A percentile compares a stretch with the other conserved stretches of the same genome.
Evolutionary conservation across 129 eudicot genomes (phyloP).

Genomic region (Chrysanthemum lavandulifolium): DNA sequence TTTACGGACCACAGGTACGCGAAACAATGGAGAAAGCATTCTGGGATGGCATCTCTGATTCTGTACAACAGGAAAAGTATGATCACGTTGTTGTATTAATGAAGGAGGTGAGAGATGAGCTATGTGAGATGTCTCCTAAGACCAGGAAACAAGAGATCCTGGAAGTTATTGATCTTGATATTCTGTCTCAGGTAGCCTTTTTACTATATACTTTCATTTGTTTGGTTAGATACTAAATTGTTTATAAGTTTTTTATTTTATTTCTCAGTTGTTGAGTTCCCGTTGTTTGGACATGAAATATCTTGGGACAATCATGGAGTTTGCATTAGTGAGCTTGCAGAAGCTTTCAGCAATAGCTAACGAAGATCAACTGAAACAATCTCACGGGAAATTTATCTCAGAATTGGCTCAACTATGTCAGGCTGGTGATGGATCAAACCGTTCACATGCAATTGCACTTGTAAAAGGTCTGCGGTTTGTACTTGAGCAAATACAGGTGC

Average conservation of each 20-base stretch:
- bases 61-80: slow-evolving; percentile 57
- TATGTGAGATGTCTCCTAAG: slow-evolving; percentile 64
- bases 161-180: slow-evolving; percentile 73
- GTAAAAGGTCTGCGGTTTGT: slow-evolving; percentile 77
- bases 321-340: slow-evolving; percentile 64
- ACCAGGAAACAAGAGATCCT: slow-evolving; percentile 69
- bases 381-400: slow-evolving; percentile 50
- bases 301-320: slow-evolving; percentile 71
- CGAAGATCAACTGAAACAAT: slow-evolving; percentile 55
- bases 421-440: slow-evolving; percentile 42
- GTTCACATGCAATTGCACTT: slow-evolving; percentile 52
- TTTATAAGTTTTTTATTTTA: not conserved
- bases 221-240: not conserved
- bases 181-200: slow-evolving; percentile 62
- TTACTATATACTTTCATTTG: not conserved
- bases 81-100: slow-evolving; percentile 58
- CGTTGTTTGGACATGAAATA: slow-evolving; percentile 58
- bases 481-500: slow-evolving; percentile 77
- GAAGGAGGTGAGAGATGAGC: slow-evolving; percentile 81
- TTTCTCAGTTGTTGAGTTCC: slow-evolving; percentile 51
- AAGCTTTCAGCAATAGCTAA: slow-evolving; percentile 85
- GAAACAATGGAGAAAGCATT: slow-evolving; percentile 80
- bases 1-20: slow-evolving; percentile 34
- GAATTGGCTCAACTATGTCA: slow-evolving; percentile 59
- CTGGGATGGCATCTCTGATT: slow-evolving; percentile 74